These are phyloP conservation scores for Aspergillus campestris DNA, from an alignment of 495 filamentous ascomycete genomes.

Conservation along the genomic window DNA sequence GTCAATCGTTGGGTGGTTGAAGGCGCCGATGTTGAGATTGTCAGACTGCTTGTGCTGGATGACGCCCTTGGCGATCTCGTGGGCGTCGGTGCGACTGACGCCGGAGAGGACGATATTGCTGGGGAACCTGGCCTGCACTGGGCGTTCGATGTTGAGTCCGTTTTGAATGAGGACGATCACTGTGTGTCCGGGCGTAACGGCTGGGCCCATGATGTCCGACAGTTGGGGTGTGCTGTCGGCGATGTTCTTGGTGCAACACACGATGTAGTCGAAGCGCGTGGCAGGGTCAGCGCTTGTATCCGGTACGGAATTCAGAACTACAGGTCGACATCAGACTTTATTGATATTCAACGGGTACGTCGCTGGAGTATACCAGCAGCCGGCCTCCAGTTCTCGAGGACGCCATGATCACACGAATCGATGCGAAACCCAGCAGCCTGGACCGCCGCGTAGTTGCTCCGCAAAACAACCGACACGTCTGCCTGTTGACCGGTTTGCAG, in stretches of 20 bases:
- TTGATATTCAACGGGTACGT: background rate
- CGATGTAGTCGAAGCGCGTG: conserved; percentile 38
- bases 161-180: conserved; percentile 53
- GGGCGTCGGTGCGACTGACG: conserved; percentile 42
- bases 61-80: conserved; percentile 33
- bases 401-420: conserved; percentile 32
- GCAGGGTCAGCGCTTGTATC: conserved; percentile 32
- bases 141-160: conserved; percentile 54
- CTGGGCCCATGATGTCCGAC: conserved; percentile 39
- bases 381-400: conserved; percentile 14
- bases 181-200: conserved; percentile 40
- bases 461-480: conserved; percentile 40
- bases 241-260: conserved; percentile 36
- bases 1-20: conserved; percentile 23
- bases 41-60: conserved; percentile 40
- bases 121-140: conserved; percentile 42
- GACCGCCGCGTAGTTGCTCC: conserved; percentile 47
- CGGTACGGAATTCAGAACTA: conserved; percentile 14
- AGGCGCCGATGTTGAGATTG: conserved; percentile 34
- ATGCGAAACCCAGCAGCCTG: conserved; percentile 42
- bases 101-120: conserved; percentile 43
- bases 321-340: background rate
- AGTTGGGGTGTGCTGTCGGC: conserved; percentile 33
- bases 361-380: conserved; percentile 6
- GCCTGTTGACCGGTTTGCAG: conserved; percentile 31